Evolutionary conservation across 331 rosid genomes (phyloP), one percentile per base, ranked within the genome.

Genomic region (Phaseolus coccineus): DNA sequence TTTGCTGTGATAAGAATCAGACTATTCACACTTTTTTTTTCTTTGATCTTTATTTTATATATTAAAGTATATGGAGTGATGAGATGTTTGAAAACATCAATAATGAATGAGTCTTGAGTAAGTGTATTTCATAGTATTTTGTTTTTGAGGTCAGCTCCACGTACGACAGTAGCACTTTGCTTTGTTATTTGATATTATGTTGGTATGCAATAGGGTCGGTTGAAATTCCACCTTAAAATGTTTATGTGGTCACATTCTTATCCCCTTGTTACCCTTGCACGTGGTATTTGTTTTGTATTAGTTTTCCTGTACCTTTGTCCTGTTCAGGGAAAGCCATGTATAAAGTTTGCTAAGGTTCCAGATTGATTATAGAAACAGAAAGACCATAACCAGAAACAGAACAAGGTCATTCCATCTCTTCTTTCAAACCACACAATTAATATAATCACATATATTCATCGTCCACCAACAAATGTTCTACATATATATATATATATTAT

Each of bases 61-160:
- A 40, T 73, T 28, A 56, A 73, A 39, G 7, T 16, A 40, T 14
- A 9, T 4, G 5, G 12, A 51, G 22, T 19, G 22, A 19, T 19
- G 22, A 19, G 22, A 19, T 19, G 22, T 19, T 19, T 19, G 6
- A 72, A 71, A 42, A 25, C 39, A 3, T 35, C 24, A 15, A 73
- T 19, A 19, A 19, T 19, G 22, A 19, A 19, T 19, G 22, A 19
- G 22, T 19, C 22, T 19, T 19, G 22, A 19, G 5, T 33, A 33
- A 1, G 33, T 31, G 30, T 37, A 37, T 8, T 19, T 47, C 44
- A 27, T n/a, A 27, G 16, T 37, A 2, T 14, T 40, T 55, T 53
- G 57, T 53, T 70, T 70, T 70, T 15, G 73, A 80, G 51, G 73
- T 72, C 74, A 71, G 19, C 83, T 71, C 47, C 78, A 63, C 74